These are phyloP conservation scores for Candida suzukii DNA, from an alignment of 805 yeast species.

Conservation along the genomic window DNA sequence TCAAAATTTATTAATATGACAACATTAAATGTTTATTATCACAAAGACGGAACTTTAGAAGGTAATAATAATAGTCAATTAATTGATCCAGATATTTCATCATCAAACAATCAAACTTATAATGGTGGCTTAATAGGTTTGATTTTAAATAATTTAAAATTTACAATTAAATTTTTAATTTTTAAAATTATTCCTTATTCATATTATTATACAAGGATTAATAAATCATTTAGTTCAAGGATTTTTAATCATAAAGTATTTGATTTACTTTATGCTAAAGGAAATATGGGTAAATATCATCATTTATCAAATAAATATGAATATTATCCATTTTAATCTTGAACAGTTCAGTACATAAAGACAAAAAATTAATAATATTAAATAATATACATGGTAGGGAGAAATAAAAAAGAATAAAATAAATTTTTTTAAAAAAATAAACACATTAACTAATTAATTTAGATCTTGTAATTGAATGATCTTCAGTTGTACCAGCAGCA, in stretches of 20 bases:
- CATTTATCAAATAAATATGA: slow-evolving; percentile 1
- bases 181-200: not conserved
- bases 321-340: too few relatives aligned
- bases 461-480: slow-evolving; percentile 59
- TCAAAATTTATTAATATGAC: slow-evolving; percentile 17
- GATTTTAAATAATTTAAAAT: too few relatives aligned
- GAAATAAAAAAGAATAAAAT: too few relatives aligned
- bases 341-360: too few relatives aligned
- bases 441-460: slow-evolving; percentile 31
- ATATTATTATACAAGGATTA: not conserved
- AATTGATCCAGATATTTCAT: not conserved
- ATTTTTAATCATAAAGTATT: slow-evolving; percentile 23
- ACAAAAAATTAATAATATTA: too few relatives aligned
- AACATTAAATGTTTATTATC: slow-evolving; percentile 16
- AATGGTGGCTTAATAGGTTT: too few relatives aligned
- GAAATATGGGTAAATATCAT: slow-evolving; percentile 1
- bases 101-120: too few relatives aligned
- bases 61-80: not conserved
- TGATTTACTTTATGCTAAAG: slow-evolving; percentile 20
- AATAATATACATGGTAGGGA: too few relatives aligned
- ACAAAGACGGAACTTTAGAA: slow-evolving; percentile 12
- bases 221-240: slow-evolving; percentile 9
- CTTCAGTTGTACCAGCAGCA: slow-evolving; percentile 76
- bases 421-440: too few relatives aligned
- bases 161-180: too few relatives aligned